Evolutionary conservation across 495 filamentous ascomycete species (phyloP), one percentile per base, ranked within the genome.

Genomic region (Aspergillus incahuasiensis): DNA sequence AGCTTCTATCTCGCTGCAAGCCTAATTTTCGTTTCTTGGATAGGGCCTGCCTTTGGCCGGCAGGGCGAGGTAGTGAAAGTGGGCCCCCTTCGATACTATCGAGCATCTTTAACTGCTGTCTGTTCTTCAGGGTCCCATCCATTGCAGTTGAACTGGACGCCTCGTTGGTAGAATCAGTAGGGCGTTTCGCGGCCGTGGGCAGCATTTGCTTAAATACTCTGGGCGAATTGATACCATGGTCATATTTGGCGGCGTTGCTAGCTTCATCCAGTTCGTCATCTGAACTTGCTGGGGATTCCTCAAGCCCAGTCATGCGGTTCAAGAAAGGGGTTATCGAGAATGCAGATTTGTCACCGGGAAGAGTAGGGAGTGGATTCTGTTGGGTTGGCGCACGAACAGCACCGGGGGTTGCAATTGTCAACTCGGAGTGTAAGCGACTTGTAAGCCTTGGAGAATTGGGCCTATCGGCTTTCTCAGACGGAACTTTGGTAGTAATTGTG

Each of bases 321-420:
- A 97, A 73, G 69, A 91, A 95, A 0, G 92, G 92, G 1, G 92
- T 97, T 58, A 97, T 91, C 11, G 90, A 94, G 65, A 97, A 97
- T 18, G 78, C 83, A 0, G 91, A 95, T 68, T 95, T 95, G 59
- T 95, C 90, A 21, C 88, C 90, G 32, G 84, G 71, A 38, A 85
- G 62, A 0, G 81, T 81, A 15, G 81, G 76, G 22, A 77, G 73
- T 44, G 73, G 71, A 42, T 73, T 74, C 19, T 67, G 73, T 55
- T 76, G 77, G 54, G 83, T 85, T 62, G 80, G 77, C 57, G 77
- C 69, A 16, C 74, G 71, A 49, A 82, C 74, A 50, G 84, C 84
- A 16, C 85, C 86, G 9, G 86, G 86, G 1, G 86, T 89, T 52
- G 85, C 85, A 57, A 90, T 81, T 8, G 69, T 78, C 9, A 81